Conservation (phyloP, 495 filamentous ascomycete genomes). For the Thozetella sp. region DNA sequence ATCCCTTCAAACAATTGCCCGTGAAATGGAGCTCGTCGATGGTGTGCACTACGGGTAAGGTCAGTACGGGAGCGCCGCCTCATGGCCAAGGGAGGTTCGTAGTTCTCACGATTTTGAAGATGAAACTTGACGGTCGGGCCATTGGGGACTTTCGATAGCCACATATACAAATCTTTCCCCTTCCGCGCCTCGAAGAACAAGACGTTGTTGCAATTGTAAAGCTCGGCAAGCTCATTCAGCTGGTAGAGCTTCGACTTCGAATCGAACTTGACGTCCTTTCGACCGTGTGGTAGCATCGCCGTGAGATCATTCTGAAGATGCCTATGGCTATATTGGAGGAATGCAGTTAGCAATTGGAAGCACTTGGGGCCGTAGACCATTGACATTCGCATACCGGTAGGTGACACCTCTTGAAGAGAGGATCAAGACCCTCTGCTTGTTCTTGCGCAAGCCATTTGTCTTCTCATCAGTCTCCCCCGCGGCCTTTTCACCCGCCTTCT, state of each 20-base stretch:
- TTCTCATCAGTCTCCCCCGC: constrained; percentile 32
- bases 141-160: constrained; percentile 93
- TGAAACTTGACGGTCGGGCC: constrained; percentile 91
- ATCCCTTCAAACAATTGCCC: constrained; percentile 95
- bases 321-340: constrained; percentile 64
- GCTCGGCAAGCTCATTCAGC: constrained; percentile 93
- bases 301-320: constrained; percentile 92
- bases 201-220: constrained; percentile 99
- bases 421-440: constrained; percentile 84
- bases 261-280: constrained; percentile 95
- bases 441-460: constrained; percentile 47
- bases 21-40: constrained; percentile 97
- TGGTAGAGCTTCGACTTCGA: constrained; percentile 93
- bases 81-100: neutral
- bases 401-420: constrained; percentile 74
- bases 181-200: constrained; percentile 97
- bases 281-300: constrained; percentile 83
- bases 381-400: neutral
- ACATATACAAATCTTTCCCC: constrained; percentile 90
- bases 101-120: constrained; percentile 59
- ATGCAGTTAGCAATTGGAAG: constrained; percentile 1
- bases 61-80: constrained; percentile 4
- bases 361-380: constrained; percentile 6
- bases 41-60: constrained; percentile 70
- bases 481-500: constrained; percentile 52